Conservation (phyloP, 2,329 filamentous ascomycete genomes). For the Thelonectria blattea region DNA sequence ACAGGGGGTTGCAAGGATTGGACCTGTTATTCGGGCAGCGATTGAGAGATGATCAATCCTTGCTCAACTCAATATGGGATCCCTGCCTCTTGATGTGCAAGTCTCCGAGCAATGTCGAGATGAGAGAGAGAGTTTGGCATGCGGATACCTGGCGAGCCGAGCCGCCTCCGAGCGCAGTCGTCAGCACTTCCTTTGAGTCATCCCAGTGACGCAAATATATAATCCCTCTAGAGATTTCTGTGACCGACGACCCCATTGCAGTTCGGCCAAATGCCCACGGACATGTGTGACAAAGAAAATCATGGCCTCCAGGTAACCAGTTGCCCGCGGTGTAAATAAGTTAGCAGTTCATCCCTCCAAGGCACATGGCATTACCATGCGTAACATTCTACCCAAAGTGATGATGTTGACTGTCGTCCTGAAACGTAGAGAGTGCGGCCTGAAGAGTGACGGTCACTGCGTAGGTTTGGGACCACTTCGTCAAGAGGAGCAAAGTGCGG, state of each 20-base stretch:
- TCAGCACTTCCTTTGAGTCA: too few relatives aligned
- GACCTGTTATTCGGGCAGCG: neutral
- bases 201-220: too few relatives aligned
- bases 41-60: neutral
- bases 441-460: neutral
- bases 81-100: neutral
- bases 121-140: neutral
- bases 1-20: neutral
- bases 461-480: neutral
- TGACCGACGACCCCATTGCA: too few relatives aligned
- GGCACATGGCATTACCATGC: neutral
- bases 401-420: neutral
- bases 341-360: neutral
- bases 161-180: neutral
- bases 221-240: too few relatives aligned
- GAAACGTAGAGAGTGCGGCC: neutral
- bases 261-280: too few relatives aligned
- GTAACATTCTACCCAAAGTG: neutral
- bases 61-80: neutral
- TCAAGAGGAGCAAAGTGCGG: neutral
- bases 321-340: too few relatives aligned
- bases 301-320: too few relatives aligned
- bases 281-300: too few relatives aligned
- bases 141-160: neutral
- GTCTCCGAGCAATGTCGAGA: neutral